These are phyloP conservation scores for Phytophthora fragariae DNA, from an alignment of 352 stramenopile species.

Conservation along the genomic window DNA sequence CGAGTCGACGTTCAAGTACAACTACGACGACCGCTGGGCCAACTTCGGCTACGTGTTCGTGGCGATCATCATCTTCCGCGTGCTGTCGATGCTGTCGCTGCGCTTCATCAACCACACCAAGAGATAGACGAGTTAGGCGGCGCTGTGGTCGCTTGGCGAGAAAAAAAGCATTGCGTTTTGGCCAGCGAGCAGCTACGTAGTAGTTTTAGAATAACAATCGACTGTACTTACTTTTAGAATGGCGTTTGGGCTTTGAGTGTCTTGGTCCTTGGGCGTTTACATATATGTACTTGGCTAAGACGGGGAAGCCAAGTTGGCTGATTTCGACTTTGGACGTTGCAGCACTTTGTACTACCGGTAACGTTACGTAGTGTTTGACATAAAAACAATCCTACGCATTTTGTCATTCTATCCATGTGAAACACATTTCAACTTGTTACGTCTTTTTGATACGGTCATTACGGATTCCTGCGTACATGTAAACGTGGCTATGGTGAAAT, in stretches of 20 bases:
- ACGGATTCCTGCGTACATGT: too few species aligned
- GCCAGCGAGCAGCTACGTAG: neutral
- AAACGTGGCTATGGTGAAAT: too few species aligned
- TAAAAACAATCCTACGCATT: too few species aligned
- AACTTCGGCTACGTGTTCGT: constrained; percentile 21
- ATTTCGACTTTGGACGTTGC: constrained; percentile 14
- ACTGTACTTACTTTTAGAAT: constrained; percentile 4
- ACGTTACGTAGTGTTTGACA: too few species aligned
- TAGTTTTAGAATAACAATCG: constrained; percentile 5
- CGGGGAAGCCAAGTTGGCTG: too few species aligned
- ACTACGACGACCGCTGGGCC: constrained; percentile 13
- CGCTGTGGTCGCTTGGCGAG: constrained; percentile 1
- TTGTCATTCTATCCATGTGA: too few species aligned
- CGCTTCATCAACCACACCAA: constrained; percentile 16
- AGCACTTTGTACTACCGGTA: too few species aligned
- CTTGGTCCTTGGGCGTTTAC: constrained; percentile 41
- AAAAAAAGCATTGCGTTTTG: constrained; percentile 12
- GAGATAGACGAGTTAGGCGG: constrained; percentile 8
- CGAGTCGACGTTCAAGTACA: constrained; percentile 20
- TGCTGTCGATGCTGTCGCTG: constrained; percentile 15
- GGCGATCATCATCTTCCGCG: constrained; percentile 13
- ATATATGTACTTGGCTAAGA: too few species aligned
- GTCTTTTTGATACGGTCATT: too few species aligned
- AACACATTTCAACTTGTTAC: too few species aligned
- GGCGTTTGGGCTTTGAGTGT: too few species aligned